These are phyloP conservation scores for Candida orba DNA, from an alignment of 805 yeast genomes.

Conservation along the genomic window DNA sequence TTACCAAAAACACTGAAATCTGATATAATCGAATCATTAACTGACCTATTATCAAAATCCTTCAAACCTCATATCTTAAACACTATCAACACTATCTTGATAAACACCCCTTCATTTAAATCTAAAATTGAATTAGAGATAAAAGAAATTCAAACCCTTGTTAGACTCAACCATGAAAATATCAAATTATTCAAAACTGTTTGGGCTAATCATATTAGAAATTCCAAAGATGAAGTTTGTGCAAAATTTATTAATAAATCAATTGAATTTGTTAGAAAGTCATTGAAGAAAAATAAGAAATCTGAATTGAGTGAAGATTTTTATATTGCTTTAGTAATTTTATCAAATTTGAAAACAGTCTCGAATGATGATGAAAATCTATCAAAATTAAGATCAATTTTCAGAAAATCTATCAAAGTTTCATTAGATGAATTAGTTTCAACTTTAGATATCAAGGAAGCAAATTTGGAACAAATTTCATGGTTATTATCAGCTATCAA, in stretches of 20 bases:
- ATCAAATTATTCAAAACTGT: conserved; percentile 28
- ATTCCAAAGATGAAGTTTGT: conserved; percentile 26
- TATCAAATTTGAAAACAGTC: conserved; percentile 2
- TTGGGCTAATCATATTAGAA: conserved; percentile 35
- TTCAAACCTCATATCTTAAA: conserved; percentile 11
- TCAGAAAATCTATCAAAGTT: conserved; percentile 7
- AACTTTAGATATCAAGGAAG: neutral
- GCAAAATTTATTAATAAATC: conserved; percentile 19
- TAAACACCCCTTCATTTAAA: conserved; percentile 43
- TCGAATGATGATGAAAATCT: neutral
- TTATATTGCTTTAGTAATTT: conserved; percentile 13
- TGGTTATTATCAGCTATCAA: conserved; percentile 30
- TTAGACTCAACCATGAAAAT: conserved; percentile 10
- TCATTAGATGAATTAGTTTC: conserved; percentile 2
- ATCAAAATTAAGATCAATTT: conserved; percentile 3
- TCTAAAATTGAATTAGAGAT: conserved; percentile 43
- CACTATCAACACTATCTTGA: conserved; percentile 33
- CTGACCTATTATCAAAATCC: conserved; percentile 4
- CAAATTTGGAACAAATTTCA: conserved; percentile 4
- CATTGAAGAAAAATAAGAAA: conserved; percentile 1
- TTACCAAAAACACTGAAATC: conserved; percentile 30
- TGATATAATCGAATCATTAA: conserved; percentile 21
- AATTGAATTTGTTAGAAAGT: conserved; percentile 12
- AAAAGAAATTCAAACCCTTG: conserved; percentile 15
- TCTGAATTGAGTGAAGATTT: conserved; percentile 5